Percentiles rank a stretch among this genome's conserved stretches.
phyloP scores from a whole-genome alignment of 805 yeast genomes.

The Starmerella stigmatis region DNA sequence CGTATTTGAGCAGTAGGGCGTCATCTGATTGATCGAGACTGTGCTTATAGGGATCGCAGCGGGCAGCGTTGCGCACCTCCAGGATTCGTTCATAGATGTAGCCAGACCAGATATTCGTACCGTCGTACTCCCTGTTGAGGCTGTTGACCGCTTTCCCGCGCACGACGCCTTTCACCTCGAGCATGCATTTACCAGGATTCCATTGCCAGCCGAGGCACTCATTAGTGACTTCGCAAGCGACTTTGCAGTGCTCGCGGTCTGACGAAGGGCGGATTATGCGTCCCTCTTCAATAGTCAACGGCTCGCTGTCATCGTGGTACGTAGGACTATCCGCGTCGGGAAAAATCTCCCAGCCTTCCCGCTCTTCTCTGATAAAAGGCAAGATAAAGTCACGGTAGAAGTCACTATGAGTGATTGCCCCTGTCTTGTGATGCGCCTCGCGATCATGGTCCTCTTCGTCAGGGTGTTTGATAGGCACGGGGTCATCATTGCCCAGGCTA shows the following conservation, averaged over 20 bases:
- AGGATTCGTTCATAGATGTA: not conserved
- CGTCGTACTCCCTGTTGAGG: not conserved
- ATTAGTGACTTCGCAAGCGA: slow-evolving; percentile 11
- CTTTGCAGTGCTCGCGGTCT: slow-evolving; percentile 11
- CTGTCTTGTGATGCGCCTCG: not conserved
- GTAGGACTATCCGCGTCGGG: not conserved
- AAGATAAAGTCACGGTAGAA: slow-evolving; percentile 28
- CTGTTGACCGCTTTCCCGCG: slow-evolving; percentile 16
- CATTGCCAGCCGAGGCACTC: slow-evolving; percentile 21
- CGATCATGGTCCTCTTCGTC: slow-evolving; percentile 3
- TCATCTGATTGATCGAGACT: not conserved
- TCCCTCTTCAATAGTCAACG: not conserved
- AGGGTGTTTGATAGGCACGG: not conserved
- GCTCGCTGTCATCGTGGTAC: not conserved
- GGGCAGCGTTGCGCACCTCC: not conserved
- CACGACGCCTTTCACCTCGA: slow-evolving; percentile 12
- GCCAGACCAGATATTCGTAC: not conserved
- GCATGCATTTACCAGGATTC: slow-evolving; percentile 13
- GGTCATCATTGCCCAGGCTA: not conserved
- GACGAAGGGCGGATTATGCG: slow-evolving; percentile 17
- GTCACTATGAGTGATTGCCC: slow-evolving; percentile 18
- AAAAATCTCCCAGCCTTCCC: slow-evolving; percentile 20
- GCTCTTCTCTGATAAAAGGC: slow-evolving; percentile 22
- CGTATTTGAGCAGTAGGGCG: not conserved
- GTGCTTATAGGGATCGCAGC: not conserved